Base-by-base conservation (phyloP, 768 basidiomycete genomes). In the Leccinum fibrillosum region DNA sequence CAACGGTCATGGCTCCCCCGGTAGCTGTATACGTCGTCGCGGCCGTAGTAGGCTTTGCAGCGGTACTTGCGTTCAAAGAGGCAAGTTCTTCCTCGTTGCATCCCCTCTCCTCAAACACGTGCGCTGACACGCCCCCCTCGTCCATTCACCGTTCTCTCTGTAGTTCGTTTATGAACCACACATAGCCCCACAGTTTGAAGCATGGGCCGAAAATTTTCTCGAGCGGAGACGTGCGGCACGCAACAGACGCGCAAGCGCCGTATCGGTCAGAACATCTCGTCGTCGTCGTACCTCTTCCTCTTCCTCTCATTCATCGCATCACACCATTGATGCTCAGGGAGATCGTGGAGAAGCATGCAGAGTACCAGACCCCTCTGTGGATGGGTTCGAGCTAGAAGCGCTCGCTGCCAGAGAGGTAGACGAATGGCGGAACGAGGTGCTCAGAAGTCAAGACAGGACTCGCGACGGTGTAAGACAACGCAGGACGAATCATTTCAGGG, bases 121-220 rank as follows among this genome's bases (percentile, higher is more conserved):
- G 62, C 54, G 47, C 67, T 62, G 55, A 66, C 66, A 58, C 65
- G 57, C 50, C 42, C 45, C 23, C 44, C 21, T 52, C 44, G 35
- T 55, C 53, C 59, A 6, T 48, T 53, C 53, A 42, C 39, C n/a
- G 39, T n/a, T 42, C n/a, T 9, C 28, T 19, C 45, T 48, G 35
- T 57, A 89, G 87, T 83, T 84, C 55, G 80, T 89, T 28, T 88
- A 86, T 57, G 86, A 86, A 60, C 86, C 86, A 10, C 86, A 87
- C 58, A 78, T 89, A 57, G 85, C 85, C 19, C 86, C 86, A 0
- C 77, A 74, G 45, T 48, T 89, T 28, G 86, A 85, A 74, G 74
- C 69, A 52, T 75, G 75, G 72, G 69, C 69, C 2, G 73, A 76
- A 63, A 64, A 65, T 25, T 74, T 69, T 64, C 62, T 73, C 23